Base-by-base conservation (phyloP, 1,139 yeast species). In the Pichia sp. region DNA sequence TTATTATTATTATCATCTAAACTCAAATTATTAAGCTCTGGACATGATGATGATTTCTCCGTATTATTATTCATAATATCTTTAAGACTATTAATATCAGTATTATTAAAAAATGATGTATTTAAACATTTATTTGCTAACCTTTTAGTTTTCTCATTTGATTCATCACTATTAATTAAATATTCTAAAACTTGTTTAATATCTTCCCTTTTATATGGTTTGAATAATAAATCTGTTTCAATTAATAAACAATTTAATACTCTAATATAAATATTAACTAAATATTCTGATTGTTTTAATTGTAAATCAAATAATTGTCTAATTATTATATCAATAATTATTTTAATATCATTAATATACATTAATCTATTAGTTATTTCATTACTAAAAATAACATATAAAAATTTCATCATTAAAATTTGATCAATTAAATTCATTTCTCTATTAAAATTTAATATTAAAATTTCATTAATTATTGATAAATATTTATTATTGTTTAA, bases 311-410 rank as follows among this genome's bases (percentile, higher is more conserved):
- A 76, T 46, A 90, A 69, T 61, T 90, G 96, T 46, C 97, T 68
- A 4, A 89, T 72, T 44, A 90, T 71, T 8, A 92, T 87, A 55
- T 89, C 96, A n/a, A 85, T 79, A 49, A 92, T 72, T 6, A 92
- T 95, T 56, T 83, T 80, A 48, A 90, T 66, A 61, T 92, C 98
- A 58, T 92, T 92, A 50, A 86, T 69, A 60, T 92, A 92, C 50
- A 82, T 73, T 55, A 63, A 58, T 43, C 83, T 85, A 35, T 78
- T 69, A 0, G 92, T 80, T 41, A 69, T 68, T 0, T 80, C 71
- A 11, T 84, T 77, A 4, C 92, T 81, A 63, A 90, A 80, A 1
- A 89, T 74, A 47, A 86, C 65, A 61, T 86, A 87, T 12, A 90
- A 66, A 46, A 87, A 71, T 62, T 89, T 90, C 56, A 90, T 71